A percentile compares a stretch with the other conserved stretches of the same genome.
Conservation (phyloP, 306 rosid species). For the Begonia masoniana region DNA sequence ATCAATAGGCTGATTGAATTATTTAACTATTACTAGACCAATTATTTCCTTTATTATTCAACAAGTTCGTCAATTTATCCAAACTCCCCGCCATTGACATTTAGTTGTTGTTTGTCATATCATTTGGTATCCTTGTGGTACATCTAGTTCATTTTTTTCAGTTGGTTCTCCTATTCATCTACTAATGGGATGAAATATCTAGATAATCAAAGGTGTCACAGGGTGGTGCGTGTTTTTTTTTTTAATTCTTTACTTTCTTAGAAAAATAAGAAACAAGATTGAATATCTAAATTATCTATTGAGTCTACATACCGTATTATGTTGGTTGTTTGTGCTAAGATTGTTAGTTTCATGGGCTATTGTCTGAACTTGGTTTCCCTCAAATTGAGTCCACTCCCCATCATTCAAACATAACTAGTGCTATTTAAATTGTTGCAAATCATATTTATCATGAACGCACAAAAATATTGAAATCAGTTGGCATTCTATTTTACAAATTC, state of each 20-base stretch:
- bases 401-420: slow-evolving; percentile 2
- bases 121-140: too few species aligned
- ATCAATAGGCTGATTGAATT: too few species aligned
- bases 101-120: too few species aligned
- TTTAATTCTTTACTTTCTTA: slow-evolving; percentile 3
- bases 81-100: too few species aligned
- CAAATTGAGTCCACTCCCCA: background rate
- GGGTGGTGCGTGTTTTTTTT: background rate
- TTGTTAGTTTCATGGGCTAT: background rate
- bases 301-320: background rate
- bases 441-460: slow-evolving; percentile 1
- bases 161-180: background rate
- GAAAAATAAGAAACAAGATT: slow-evolving; percentile 4
- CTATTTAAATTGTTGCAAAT: background rate
- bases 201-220: background rate
- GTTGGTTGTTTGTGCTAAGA: background rate
- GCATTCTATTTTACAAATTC: background rate
- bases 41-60: too few species aligned
- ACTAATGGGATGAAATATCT: background rate
- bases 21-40: too few species aligned
- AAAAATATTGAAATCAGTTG: background rate
- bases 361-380: background rate
- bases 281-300: slow-evolving; percentile 1
- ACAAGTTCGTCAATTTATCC: too few species aligned
- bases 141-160: background rate